Conservation (phyloP, 345 rosid genomes). For the Combretum micranthum region DNA sequence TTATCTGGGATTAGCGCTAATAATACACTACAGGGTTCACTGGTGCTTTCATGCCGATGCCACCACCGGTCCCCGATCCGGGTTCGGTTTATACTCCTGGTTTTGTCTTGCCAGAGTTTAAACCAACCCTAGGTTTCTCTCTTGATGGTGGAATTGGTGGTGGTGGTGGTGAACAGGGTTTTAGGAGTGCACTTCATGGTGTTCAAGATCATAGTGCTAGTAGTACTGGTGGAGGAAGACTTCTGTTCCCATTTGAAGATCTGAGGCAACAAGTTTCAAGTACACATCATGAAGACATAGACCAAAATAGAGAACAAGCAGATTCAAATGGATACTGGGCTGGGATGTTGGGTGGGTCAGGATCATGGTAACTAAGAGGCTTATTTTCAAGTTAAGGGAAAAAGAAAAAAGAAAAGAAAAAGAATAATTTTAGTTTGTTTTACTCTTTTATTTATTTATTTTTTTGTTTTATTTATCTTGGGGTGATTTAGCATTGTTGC, state of each 20-base stretch:
- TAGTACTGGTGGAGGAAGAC: conserved; percentile 45
- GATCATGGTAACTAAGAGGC: conserved; percentile 64
- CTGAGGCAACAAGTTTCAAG: conserved; percentile 73
- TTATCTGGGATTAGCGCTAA: conserved; percentile 38
- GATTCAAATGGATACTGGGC: conserved; percentile 83
- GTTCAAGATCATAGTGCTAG: conserved; percentile 14
- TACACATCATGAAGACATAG: conserved; percentile 19
- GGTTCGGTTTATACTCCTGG: conserved; percentile 40
- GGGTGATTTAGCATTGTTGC: conserved; percentile 4
- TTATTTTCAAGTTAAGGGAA: conserved; percentile 7
- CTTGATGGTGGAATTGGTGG: conserved; percentile 66
- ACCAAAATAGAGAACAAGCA: conserved; percentile 31
- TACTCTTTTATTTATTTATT: conserved; percentile 11
- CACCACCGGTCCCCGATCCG: conserved; percentile 47
- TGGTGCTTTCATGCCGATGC: conserved; percentile 64
- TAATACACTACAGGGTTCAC: conserved; percentile 30
- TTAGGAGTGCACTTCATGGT: conserved; percentile 28
- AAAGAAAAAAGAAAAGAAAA: conserved; percentile 13
- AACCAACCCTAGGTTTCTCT: conserved; percentile 69
- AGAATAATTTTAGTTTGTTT: conserved; percentile 14
- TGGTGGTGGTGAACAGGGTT: conserved; percentile 44
- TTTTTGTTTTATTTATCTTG: conserved; percentile 7
- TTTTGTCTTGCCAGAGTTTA: conserved; percentile 64
- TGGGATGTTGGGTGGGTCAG: conserved; percentile 92
- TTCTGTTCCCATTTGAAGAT: conserved; percentile 89